Evolutionary conservation across 768 basidiomycete genomes (phyloP).

Genomic region (Pleurotus sapidus): DNA sequence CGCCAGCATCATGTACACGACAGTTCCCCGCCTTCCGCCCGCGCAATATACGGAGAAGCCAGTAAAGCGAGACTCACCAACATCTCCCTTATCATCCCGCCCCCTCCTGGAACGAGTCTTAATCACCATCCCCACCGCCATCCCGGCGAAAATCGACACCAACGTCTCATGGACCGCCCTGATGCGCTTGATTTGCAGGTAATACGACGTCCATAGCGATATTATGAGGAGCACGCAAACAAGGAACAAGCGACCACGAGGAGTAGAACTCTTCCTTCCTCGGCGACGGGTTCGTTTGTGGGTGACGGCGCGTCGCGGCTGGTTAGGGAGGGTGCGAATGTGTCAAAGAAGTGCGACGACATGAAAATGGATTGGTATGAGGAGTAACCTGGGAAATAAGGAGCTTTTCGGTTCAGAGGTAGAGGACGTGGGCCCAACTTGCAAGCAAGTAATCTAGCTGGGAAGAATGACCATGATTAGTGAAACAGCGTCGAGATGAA

Average conservation of each 20-base stretch:
- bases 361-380: background rate
- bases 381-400: too few species aligned
- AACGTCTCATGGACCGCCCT: conserved; percentile 94
- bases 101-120: conserved; percentile 87
- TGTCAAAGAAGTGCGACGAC: background rate
- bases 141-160: conserved; percentile 93
- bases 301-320: conserved; percentile 13
- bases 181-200: conserved; percentile 95
- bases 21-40: too few species aligned
- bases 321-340: conserved; percentile 4
- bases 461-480: too few species aligned
- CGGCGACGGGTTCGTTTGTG: conserved; percentile 39
- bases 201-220: conserved; percentile 95
- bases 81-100: conserved; percentile 96
- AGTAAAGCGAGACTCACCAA: conserved; percentile 57
- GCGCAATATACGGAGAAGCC: too few species aligned
- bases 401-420: too few species aligned
- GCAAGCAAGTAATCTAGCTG: too few species aligned
- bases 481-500: too few species aligned
- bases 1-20: too few species aligned
- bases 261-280: conserved; percentile 91
- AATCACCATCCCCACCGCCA: conserved; percentile 91
- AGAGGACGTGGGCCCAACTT: too few species aligned
- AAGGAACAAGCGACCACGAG: conserved; percentile 92
- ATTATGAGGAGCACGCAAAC: conserved; percentile 90